phyloP scores from a whole-genome alignment of 345 rosid genomes.

The Dipteronia dyeriana region DNA sequence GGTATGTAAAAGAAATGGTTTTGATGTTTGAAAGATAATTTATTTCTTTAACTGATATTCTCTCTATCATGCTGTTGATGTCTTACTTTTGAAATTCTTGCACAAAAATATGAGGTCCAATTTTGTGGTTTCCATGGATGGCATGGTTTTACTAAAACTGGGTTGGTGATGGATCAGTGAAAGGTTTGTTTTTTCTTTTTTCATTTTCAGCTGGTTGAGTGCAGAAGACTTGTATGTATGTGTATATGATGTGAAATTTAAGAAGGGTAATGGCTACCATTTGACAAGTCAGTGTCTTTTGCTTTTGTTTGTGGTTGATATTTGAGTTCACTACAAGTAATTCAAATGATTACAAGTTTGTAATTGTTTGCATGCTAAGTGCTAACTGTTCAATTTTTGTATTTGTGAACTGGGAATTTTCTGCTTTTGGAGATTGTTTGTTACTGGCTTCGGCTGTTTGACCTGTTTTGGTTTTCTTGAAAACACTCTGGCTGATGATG shows the following conservation, averaged over 20 bases:
- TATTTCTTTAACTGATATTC: neutral
- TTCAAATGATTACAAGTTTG: neutral
- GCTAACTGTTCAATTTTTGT: neutral
- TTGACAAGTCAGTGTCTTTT: constrained; percentile 7
- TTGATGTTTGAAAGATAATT: constrained; percentile 15
- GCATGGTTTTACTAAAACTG: constrained; percentile 6
- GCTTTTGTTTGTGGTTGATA: constrained; percentile 11
- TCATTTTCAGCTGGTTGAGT: too few relatives aligned
- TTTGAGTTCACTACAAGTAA: neutral
- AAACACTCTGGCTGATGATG: neutral
- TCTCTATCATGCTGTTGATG: neutral
- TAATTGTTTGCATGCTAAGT: neutral
- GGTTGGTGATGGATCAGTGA: constrained; percentile 25
- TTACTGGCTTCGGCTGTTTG: neutral
- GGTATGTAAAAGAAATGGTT: constrained; percentile 14
- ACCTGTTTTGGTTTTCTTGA: neutral
- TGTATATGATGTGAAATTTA: neutral
- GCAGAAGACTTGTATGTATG: neutral
- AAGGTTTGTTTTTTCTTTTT: neutral
- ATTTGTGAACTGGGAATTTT: constrained; percentile 2
- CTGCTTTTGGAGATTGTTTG: neutral
- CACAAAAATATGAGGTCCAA: neutral
- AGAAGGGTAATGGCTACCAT: constrained; percentile 10
- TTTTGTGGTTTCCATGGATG: constrained; percentile 9
- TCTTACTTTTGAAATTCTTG: neutral